These are phyloP conservation scores for Monarda citriodora DNA, from an alignment of 305 asterid genomes.

Conservation along the genomic window DNA sequence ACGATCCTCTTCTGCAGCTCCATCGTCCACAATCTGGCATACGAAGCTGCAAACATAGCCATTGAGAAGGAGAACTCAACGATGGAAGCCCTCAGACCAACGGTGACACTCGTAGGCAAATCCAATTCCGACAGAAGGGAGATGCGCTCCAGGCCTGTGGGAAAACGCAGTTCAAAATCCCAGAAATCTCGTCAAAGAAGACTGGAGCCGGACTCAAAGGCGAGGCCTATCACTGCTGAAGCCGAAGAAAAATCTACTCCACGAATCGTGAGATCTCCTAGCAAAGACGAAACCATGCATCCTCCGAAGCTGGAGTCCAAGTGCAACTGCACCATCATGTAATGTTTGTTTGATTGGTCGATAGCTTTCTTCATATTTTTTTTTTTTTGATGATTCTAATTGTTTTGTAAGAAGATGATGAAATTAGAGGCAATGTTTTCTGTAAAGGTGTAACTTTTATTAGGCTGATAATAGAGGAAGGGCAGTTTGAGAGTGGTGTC, in stretches of 20 bases:
- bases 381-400: slow-evolving; percentile 43
- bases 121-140: slow-evolving; percentile 58
- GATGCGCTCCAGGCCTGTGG: slow-evolving; percentile 38
- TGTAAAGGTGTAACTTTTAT: slow-evolving; percentile 62
- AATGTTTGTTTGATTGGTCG: slow-evolving; percentile 26
- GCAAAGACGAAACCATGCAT: slow-evolving; percentile 48
- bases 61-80: slow-evolving; percentile 58
- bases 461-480: slow-evolving; percentile 58
- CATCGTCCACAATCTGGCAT: slow-evolving; percentile 85
- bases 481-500: slow-evolving; percentile 22
- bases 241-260: slow-evolving; percentile 42
- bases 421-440: slow-evolving; percentile 28
- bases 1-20: slow-evolving; percentile 98
- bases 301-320: slow-evolving; percentile 96
- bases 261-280: slow-evolving; percentile 52
- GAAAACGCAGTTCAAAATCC: slow-evolving; percentile 58
- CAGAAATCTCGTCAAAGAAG: slow-evolving; percentile 61
- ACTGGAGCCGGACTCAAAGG: slow-evolving; percentile 50
- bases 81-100: slow-evolving; percentile 49
- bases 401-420: slow-evolving; percentile 38
- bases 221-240: slow-evolving; percentile 33
- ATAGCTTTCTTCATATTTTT: slow-evolving; percentile 5
- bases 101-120: slow-evolving; percentile 44
- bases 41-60: slow-evolving; percentile 85
- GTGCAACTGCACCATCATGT: slow-evolving; percentile 97